Evolutionary conservation across 2,329 filamentous ascomycete genomes (phyloP), one percentile per base, ranked within the genome.

Genomic region (Onygena corvina): DNA sequence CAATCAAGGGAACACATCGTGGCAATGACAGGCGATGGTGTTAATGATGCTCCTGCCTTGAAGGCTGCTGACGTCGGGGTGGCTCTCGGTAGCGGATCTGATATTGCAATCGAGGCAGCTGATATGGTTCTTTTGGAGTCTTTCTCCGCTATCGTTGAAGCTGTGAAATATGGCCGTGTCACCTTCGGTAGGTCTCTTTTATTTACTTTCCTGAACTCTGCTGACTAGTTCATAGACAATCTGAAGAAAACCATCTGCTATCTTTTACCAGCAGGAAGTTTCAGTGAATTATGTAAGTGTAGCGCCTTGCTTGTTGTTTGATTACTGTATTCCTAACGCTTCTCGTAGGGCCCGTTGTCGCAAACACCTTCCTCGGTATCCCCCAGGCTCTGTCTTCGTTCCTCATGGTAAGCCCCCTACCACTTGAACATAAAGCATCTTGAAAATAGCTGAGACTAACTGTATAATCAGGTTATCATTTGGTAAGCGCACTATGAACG

Each of bases 231-330:
- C 3, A 14, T 35, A 55, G 81, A 87, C 62, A 88, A 88, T 57
- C 67, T 88, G 46, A 84, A 85, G 62, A 88, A 89, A 71, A 82
- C 77, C 0, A 78, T 86, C 53, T 76, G 79, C n/a, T 87, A 87
- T 59, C 70, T 87, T 2, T 71, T 87, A 0, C 83, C 83, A 0
- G 84, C 84, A 0, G 83, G 84, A 1, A 77, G 72, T n/a, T 87
- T 85, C 62, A 78, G 76, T 47, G 84, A 88, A 61, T 83, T 88
- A 64, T 77, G 58, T 57, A 55, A 48, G 52, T 35, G 42, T 14
- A 12, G 3, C 16, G 11, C 40, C 29, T 11, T 33, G 9, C 18
- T 30, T 27, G 2, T n/a, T 14, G 2, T 40, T 31, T 35, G 9
- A 5, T 31, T 31, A 8, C 8, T 18, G 2, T 8, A 7, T 30